Conservation (phyloP, 1,139 yeast genomes). For the Kodamaea alishanica region DNA sequence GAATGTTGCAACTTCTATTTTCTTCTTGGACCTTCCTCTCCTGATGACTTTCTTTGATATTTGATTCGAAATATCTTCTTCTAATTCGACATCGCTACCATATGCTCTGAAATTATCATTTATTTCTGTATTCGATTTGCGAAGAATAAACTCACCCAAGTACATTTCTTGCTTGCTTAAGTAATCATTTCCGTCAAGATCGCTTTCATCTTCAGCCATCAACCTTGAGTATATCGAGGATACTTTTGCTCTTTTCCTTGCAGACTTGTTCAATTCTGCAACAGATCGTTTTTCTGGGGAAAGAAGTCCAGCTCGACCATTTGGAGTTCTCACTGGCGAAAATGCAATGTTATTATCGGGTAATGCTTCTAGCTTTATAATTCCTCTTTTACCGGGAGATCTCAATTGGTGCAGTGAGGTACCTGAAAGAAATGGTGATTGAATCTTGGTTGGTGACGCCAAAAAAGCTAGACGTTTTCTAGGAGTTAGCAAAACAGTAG, state of each 20-base stretch:
- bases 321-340: constrained; percentile 34
- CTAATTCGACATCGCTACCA: constrained; percentile 33
- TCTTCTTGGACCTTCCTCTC: neutral
- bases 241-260: constrained; percentile 45
- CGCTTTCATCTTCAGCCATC: constrained; percentile 35
- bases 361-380: constrained; percentile 12
- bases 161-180: constrained; percentile 35
- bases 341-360: constrained; percentile 12
- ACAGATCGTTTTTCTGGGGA: constrained; percentile 43
- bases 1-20: constrained; percentile 2
- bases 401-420: constrained; percentile 1
- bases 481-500: constrained; percentile 3
- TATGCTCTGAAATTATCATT: constrained; percentile 14
- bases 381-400: constrained; percentile 25
- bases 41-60: neutral
- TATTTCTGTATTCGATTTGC: constrained; percentile 20
- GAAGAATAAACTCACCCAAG: constrained; percentile 44
- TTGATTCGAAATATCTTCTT: constrained; percentile 21
- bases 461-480: constrained; percentile 5
- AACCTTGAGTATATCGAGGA: constrained; percentile 28
- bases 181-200: constrained; percentile 23
- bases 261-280: constrained; percentile 46
- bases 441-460: constrained; percentile 4
- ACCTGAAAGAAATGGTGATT: constrained; percentile 6
- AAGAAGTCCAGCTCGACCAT: constrained; percentile 44